Conservation (phyloP, 306 rosid genomes). For the Mimosa pudica region DNA sequence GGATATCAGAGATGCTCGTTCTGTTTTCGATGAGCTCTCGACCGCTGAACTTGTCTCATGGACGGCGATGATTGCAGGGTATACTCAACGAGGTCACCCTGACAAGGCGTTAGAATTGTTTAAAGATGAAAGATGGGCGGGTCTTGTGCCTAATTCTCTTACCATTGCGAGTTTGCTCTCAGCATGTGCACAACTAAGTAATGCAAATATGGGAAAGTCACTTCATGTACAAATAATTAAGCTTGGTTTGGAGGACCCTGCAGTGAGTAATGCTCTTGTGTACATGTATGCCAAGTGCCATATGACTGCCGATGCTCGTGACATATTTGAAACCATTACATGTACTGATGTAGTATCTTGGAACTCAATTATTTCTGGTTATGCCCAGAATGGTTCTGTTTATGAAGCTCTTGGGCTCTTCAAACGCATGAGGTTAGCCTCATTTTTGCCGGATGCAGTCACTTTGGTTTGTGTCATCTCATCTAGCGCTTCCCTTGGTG, state of each 20-base stretch:
- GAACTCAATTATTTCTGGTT: slow-evolving; percentile 81
- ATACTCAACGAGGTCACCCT: slow-evolving; percentile 60
- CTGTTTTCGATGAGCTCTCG: slow-evolving; percentile 54
- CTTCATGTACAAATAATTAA: slow-evolving; percentile 60
- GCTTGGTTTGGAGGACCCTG: slow-evolving; percentile 50
- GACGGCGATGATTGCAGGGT: slow-evolving; percentile 88
- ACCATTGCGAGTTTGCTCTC: slow-evolving; percentile 73
- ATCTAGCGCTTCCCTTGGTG: slow-evolving; percentile 64
- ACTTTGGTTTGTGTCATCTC: slow-evolving; percentile 68
- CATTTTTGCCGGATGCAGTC: slow-evolving; percentile 56
- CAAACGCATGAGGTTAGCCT: slow-evolving; percentile 54
- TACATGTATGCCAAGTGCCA: slow-evolving; percentile 74
- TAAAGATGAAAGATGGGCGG: slow-evolving; percentile 40
- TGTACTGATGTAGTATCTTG: slow-evolving; percentile 64
- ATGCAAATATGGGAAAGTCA: slow-evolving; percentile 49
- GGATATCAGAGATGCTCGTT: slow-evolving; percentile 59
- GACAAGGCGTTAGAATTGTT: slow-evolving; percentile 57
- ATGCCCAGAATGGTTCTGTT: slow-evolving; percentile 54
- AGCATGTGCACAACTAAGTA: slow-evolving; percentile 58
- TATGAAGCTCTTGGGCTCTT: slow-evolving; percentile 63
- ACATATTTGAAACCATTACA: slow-evolving; percentile 50
- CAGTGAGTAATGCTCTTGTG: slow-evolving; percentile 65
- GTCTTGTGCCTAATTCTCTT: slow-evolving; percentile 59
- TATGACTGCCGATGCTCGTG: slow-evolving; percentile 46
- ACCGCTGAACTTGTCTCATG: slow-evolving; percentile 61